phyloP scores from a whole-genome alignment of 2,329 filamentous ascomycete genomes.

The Dactylonectria macrodidyma region DNA sequence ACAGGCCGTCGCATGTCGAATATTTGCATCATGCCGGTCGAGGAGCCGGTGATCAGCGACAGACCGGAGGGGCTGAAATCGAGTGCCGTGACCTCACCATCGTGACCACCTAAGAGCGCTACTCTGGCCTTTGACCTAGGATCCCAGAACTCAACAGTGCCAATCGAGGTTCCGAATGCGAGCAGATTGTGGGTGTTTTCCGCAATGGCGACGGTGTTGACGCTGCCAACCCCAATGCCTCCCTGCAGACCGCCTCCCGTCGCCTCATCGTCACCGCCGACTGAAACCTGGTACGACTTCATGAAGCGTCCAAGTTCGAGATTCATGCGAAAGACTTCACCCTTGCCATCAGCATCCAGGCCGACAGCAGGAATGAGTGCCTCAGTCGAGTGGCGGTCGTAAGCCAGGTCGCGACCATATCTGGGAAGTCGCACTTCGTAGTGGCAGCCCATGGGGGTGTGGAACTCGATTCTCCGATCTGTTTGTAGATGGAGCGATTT shows the following conservation, averaged over 20 bases:
- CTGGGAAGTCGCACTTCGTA: constrained; percentile 91
- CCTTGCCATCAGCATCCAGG: constrained; percentile 86
- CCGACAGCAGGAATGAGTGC: constrained; percentile 91
- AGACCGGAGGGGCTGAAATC: constrained; percentile 89
- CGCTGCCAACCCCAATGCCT: constrained; percentile 85
- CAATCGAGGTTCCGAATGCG: constrained; percentile 93
- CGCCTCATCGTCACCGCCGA: constrained; percentile 84
- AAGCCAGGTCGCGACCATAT: constrained; percentile 91
- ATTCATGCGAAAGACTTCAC: constrained; percentile 94
- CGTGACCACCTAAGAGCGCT: constrained; percentile 79
- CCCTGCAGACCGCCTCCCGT: constrained; percentile 87
- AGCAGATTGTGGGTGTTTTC: constrained; percentile 91
- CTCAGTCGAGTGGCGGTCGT: constrained; percentile 86
- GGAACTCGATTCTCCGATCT: constrained; percentile 93
- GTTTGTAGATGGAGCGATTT: constrained; percentile 95
- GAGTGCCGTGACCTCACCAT: constrained; percentile 86
- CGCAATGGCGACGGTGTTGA: constrained; percentile 90
- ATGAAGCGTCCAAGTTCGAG: constrained; percentile 94
- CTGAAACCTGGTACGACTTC: constrained; percentile 92
- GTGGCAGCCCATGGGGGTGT: constrained; percentile 89
- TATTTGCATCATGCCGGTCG: constrained; percentile 87
- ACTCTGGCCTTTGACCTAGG: constrained; percentile 86
- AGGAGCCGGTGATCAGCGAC: constrained; percentile 89
- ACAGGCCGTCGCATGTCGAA: constrained; percentile 93
- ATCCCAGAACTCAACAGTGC: constrained; percentile 99